Conservation (phyloP, 176 grass and related monocot genomes). For the Triticum monococcum region DNA sequence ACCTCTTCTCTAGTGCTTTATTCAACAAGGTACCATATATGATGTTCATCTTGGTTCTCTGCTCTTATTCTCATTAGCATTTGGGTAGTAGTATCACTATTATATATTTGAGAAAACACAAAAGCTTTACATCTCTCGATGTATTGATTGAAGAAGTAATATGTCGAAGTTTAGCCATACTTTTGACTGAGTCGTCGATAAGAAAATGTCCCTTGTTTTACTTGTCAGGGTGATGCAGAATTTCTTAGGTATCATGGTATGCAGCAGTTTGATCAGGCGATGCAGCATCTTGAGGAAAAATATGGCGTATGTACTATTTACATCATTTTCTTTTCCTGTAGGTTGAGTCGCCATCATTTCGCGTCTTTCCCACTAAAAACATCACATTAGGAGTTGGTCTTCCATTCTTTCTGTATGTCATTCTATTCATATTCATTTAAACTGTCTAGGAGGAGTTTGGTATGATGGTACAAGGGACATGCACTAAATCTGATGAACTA, state of each 20-base stretch:
- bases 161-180: background rate
- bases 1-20: conserved; percentile 1
- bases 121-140: background rate
- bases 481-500: background rate
- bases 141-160: background rate
- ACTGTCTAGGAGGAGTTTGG: background rate
- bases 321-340: conserved; percentile 19
- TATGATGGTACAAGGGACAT: background rate
- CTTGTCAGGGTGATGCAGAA: conserved; percentile 74
- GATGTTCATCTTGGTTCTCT: conserved; percentile 6
- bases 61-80: background rate
- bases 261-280: conserved; percentile 92
- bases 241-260: conserved; percentile 86
- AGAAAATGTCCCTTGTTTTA: conserved; percentile 11
- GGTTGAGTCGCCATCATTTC: background rate
- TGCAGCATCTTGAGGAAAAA: conserved; percentile 94
- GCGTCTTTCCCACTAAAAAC: background rate
- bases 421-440: conserved; percentile 1
- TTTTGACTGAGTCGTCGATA: conserved; percentile 11
- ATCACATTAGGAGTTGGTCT: background rate
- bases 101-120: background rate
- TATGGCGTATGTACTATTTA: conserved; percentile 61
- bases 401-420: conserved; percentile 2
- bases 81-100: background rate
- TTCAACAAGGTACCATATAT: background rate